Conservation (phyloP, 2,329 filamentous ascomycete species). For the Sclerotinia nivalis region DNA sequence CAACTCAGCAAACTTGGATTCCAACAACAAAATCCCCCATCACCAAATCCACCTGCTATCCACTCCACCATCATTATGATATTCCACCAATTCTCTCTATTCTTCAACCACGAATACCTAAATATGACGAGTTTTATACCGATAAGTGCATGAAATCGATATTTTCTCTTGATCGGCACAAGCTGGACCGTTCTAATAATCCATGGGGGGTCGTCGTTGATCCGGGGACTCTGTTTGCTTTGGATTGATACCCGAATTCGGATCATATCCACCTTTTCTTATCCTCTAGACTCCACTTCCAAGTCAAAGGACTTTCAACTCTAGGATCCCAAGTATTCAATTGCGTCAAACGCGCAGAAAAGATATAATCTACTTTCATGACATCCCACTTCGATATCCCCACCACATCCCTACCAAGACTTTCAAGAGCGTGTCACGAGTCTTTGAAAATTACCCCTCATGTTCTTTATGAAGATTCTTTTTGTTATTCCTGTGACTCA, state of each 20-base stretch:
- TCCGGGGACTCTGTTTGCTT: background rate
- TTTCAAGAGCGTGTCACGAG: background rate
- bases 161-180: constrained; percentile 7
- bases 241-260: constrained; percentile 1
- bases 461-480: constrained; percentile 1
- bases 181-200: constrained; percentile 1
- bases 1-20: constrained; percentile 1
- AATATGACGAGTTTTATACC: background rate
- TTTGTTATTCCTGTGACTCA: background rate
- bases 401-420: background rate
- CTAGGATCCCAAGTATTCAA: constrained; percentile 8
- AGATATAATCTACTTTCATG: background rate
- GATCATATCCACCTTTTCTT: constrained; percentile 3
- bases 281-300: constrained; percentile 9
- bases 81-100: constrained; percentile 3
- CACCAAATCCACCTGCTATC: background rate
- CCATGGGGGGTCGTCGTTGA: background rate
- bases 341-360: constrained; percentile 19
- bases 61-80: background rate
- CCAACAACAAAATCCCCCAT: background rate
- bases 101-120: constrained; percentile 9
- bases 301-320: constrained; percentile 11
- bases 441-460: constrained; percentile 13
- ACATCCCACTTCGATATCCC: constrained; percentile 7
- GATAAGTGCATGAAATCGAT: background rate